Percentiles rank a stretch among this genome's conserved stretches.
phyloP scores from a whole-genome alignment of 2,329 filamentous ascomycete genomes.

The Neonectria hederae region DNA sequence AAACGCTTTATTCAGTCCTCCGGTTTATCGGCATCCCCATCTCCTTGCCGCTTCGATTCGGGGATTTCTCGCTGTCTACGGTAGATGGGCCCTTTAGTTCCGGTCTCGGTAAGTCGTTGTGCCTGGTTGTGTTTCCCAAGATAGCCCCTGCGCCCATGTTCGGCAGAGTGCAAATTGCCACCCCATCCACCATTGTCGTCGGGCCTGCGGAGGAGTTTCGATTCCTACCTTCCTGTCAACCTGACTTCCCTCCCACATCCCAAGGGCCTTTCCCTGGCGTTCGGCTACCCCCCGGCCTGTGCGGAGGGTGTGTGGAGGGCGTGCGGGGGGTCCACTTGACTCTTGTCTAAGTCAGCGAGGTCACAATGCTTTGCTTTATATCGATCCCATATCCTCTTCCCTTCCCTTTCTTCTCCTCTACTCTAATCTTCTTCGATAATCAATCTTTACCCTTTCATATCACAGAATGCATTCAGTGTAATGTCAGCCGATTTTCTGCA shows the following conservation, averaged over 20 bases:
- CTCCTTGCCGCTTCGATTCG: conserved; percentile 27
- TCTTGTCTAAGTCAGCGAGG: conserved; percentile 43
- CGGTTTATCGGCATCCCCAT: conserved; percentile 26
- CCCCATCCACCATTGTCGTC: conserved; percentile 23
- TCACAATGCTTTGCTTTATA: conserved; percentile 42
- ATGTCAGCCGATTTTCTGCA: conserved; percentile 87
- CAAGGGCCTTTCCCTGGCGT: conserved; percentile 20
- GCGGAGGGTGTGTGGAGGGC: conserved; percentile 38
- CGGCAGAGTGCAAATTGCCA: conserved; percentile 28
- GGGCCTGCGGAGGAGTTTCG: conserved; percentile 40
- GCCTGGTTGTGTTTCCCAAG: conserved; percentile 22
- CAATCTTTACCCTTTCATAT: conserved; percentile 19
- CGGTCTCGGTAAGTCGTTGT: conserved; percentile 40
- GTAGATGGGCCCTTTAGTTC: conserved; percentile 16
- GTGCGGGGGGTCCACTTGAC: conserved; percentile 42
- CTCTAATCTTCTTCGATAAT: conserved; percentile 19
- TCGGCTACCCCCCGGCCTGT: conserved; percentile 34
- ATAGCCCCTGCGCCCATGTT: conserved; percentile 34
- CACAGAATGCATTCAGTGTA: conserved; percentile 52
- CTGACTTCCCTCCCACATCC: conserved; percentile 25
- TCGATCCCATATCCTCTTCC: conserved; percentile 37
- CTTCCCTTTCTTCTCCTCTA: conserved; percentile 4
- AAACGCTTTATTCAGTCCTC: conserved; percentile 16
- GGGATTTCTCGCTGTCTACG: conserved; percentile 39
- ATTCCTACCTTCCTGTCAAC: conserved; percentile 18